Evolutionary conservation across 2,329 filamentous ascomycete genomes (phyloP), one percentile per base, ranked within the genome.

Genomic region (Ophiostoma sp.): DNA sequence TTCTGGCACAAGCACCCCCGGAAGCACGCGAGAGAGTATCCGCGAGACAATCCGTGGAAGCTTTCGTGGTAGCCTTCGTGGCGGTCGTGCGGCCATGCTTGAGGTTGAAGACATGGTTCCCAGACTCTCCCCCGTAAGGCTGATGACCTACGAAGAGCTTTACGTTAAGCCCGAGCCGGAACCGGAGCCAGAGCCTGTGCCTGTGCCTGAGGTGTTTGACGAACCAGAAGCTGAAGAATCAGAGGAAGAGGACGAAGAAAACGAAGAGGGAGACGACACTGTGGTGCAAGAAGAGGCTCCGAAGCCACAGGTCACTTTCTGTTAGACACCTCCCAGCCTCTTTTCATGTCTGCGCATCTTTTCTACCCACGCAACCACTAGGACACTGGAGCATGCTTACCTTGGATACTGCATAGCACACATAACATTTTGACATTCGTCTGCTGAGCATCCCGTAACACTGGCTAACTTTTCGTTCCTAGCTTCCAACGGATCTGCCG

Each of bases 61-160:
- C 58, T 64, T 64, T 36, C 63, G 67, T 0, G 64, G 67, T 45
- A 79, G 58, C 36, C 45, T 60, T 69, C 73, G 40, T 73, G 76
- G 68, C 27, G 58, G 16, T 40, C 49, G 44, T 2, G 47, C 18
- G 75, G 86, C 83, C 75, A 83, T 86, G 84, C 77, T 85, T 27
- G 80, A 83, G 63, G 77, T 85, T 12, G 68, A 68, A 18, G 83
- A 83, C 62, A 78, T 79, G 41, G 79, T 81, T 2, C 82, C 83
- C 12, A 81, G 72, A 69, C 76, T 85, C 38, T 78, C 76, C 7
- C 77, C 79, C 4, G 75, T 79, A 71, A 78, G 78, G 66, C 79
- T 79, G 45, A 77, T 83, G 71, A 78, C 78, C 11, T 82, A 81
- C 72, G 80, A 81, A 38, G 82, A 84, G 75, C 78, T 85, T 63